Base-by-base conservation (phyloP, 345 rosid species). In the Brassica juncea region DNA sequence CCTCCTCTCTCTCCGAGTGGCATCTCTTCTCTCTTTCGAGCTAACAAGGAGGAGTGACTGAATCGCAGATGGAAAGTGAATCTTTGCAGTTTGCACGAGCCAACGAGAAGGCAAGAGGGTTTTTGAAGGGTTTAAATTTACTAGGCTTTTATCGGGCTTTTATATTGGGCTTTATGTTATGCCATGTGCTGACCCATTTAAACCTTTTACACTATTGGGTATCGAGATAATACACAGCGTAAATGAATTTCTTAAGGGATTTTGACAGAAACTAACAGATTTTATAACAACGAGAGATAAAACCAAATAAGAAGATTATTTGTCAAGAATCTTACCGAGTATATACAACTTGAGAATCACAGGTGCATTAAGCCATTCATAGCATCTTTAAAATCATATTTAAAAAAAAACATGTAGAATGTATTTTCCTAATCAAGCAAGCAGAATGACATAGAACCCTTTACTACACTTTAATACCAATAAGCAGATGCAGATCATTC, bases 1-100 rank as follows among this genome's bases (percentile, higher is more conserved):
- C 89, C 92, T 55, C 71, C 86, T 81, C 92, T 88, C 70, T 90
- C 92, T 32, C 97, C 99, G 11, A 95, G 87, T 77, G 94, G 94
- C 98, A 95, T 95, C 72, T 76, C 58, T 34, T 73, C 74, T 60
- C 68, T 66, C 27, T 66, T 3, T 1, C 3, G 75, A 80, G 66
- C 60, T 54, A 27, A 63, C 49, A 37, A 63, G 32, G 55, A 70
- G 34, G 55, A 70, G 34, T 52, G 66, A 74, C 64, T 55, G 19
- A 70, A 49, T 32, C 37, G 54, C 39, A 72, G 32, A 44, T 72
- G 68, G 16, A 11, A 47, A 60, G 8, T 47, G 15, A 44, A 66
- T n/a, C 11, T 35, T 68, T 47, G 19, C 19, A 19, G 19, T 19
- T 47, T 12, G 54, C 14, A 9, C 14, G 14, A 39, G 47, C 12